Evolutionary conservation across 306 rosid genomes (phyloP).

Genomic region (Adenanthera pavonina): DNA sequence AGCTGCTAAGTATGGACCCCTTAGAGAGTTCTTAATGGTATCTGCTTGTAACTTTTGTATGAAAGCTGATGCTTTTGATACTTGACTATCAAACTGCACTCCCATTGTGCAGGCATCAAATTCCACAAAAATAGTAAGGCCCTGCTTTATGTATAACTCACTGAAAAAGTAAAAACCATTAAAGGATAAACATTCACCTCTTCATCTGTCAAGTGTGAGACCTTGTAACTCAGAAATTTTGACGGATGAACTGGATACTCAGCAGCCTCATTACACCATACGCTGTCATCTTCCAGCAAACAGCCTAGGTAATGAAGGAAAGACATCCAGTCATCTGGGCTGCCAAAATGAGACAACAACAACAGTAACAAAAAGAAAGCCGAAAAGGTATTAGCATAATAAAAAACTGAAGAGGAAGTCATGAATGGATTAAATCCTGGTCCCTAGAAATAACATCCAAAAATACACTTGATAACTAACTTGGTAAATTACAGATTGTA

Average conservation of each 20-base stretch:
- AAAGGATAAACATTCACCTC: slow-evolving; percentile 53
- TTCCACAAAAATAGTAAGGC: slow-evolving; percentile 27
- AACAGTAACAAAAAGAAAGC: slow-evolving; percentile 37
- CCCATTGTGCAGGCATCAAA: slow-evolving; percentile 38
- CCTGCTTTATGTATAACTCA: slow-evolving; percentile 27
- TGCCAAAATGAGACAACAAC: slow-evolving; percentile 60
- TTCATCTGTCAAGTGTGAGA: slow-evolving; percentile 76
- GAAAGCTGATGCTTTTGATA: slow-evolving; percentile 72
- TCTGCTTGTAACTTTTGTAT: slow-evolving; percentile 69
- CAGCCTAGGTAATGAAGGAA: slow-evolving; percentile 93
- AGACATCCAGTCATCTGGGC: slow-evolving; percentile 98
- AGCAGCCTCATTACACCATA: slow-evolving; percentile 61
- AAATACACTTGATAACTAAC: slow-evolving; percentile 19
- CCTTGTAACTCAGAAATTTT: slow-evolving; percentile 64
- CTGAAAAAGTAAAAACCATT: slow-evolving; percentile 27
- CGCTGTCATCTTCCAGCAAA: slow-evolving; percentile 89
- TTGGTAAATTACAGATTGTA: slow-evolving; percentile 10
- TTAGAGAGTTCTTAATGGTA: slow-evolving; percentile 47
- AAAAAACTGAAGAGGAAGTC: not conserved
- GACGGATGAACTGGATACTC: slow-evolving; percentile 68
- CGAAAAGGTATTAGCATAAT: not conserved
- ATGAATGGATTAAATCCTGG: not conserved
- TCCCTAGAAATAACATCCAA: slow-evolving; percentile 13
- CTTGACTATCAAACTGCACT: slow-evolving; percentile 85
- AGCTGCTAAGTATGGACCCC: slow-evolving; percentile 83